Evolutionary conservation across 1,284 basidiomycete genomes (phyloP).

Genomic region (Rhodotorula sp.): DNA sequence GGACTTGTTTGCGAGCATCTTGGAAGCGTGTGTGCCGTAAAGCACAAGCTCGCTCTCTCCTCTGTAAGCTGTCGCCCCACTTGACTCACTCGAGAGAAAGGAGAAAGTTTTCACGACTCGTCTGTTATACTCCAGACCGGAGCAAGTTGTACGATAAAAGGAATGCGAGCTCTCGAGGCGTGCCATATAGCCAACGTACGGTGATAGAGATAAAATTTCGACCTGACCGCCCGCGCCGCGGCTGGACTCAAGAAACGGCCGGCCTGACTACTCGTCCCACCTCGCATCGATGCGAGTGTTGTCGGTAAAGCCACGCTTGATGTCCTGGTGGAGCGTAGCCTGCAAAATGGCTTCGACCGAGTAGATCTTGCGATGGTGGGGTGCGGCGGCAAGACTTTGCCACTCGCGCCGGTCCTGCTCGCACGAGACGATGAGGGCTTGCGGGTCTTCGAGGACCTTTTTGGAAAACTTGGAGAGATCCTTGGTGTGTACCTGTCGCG

Average conservation of each 20-base stretch:
- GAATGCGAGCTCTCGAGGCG: no score
- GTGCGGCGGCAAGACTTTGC: constrained; percentile 25
- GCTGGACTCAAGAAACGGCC: no score
- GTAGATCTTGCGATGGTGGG: constrained; percentile 18
- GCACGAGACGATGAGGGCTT: constrained; percentile 19
- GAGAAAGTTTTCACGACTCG: no score
- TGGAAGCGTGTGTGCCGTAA: neutral
- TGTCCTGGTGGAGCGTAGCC: constrained; percentile 21
- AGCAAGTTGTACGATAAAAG: no score
- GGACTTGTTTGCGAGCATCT: constrained; percentile 14
- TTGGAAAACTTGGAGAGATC: constrained; percentile 21
- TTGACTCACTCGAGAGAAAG: no score
- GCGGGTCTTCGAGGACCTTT: constrained; percentile 10
- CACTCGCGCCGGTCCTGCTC: constrained; percentile 28
- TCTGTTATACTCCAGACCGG: no score
- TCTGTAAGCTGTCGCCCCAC: no score
- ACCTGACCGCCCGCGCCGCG: no score
- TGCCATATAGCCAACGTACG: no score
- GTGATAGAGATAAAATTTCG: no score
- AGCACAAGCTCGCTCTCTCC: neutral
- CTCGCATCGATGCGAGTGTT: constrained; percentile 20
- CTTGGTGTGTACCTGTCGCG: constrained; percentile 12
- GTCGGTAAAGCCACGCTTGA: constrained; percentile 13
- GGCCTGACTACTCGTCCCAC: constrained; percentile 4
- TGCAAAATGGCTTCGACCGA: constrained; percentile 35